A percentile compares a stretch with the other conserved stretches of the same genome.
phyloP scores from a whole-genome alignment of 352 stramenopile genomes.

The Thraustochytrium striatum region DNA sequence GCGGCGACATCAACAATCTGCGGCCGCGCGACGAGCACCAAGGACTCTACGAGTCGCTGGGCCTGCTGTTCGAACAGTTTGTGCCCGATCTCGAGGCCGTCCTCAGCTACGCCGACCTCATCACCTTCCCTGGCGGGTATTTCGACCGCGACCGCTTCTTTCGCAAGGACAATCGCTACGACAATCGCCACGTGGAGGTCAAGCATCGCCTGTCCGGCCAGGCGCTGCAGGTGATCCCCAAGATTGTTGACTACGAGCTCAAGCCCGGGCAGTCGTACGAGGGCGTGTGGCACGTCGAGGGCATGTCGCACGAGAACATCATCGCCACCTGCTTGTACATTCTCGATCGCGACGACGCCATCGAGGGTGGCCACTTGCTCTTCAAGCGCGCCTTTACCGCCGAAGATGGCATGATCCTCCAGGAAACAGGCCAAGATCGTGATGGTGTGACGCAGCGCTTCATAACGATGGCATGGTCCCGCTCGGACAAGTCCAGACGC shows the following conservation, averaged over 20 bases:
- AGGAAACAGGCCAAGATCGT: too few species aligned
- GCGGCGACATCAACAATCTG: constrained; percentile 52
- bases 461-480: not conserved
- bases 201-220: not conserved
- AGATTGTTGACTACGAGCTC: constrained; percentile 54
- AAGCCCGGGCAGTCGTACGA: constrained; percentile 41
- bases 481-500: not conserved
- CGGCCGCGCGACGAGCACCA: constrained; percentile 28
- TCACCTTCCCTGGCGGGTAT: not conserved
- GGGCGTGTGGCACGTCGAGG: constrained; percentile 53
- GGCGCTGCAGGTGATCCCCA: constrained; percentile 48
- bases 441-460: not conserved
- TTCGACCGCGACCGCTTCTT: not conserved
- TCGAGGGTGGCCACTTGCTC: constrained; percentile 38
- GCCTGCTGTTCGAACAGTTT: not conserved
- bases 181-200: not conserved
- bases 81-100: not conserved
- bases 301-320: constrained; percentile 54
- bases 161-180: not conserved
- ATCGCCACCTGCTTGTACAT: constrained; percentile 45
- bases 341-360: constrained; percentile 36
- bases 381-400: constrained; percentile 34
- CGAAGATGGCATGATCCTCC: not conserved
- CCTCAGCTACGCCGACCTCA: not conserved
- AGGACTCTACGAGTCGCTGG: constrained; percentile 41